Percentiles rank a stretch among this genome's conserved stretches.
These are phyloP conservation scores for Crataegus laevigata DNA, from an alignment of 306 rosid genomes.

Conservation along the genomic window DNA sequence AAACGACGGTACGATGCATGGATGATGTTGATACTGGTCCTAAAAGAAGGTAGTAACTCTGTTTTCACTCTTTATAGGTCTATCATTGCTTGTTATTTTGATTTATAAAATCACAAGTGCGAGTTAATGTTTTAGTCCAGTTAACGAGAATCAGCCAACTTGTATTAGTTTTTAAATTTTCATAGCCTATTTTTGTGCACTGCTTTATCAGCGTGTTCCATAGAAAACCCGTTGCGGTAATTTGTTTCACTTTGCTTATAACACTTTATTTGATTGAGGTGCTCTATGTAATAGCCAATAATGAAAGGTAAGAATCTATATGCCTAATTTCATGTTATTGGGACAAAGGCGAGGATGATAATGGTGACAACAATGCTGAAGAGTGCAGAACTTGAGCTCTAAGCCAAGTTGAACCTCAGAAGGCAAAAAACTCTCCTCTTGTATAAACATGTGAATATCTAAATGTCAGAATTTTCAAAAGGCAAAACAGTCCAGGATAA, in stretches of 20 bases:
- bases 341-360: no score
- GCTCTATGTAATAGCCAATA: no score
- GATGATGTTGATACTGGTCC: conserved; percentile 56
- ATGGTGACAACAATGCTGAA: no score
- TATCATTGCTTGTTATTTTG: background rate
- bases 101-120: background rate
- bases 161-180: background rate
- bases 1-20: conserved; percentile 5
- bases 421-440: no score
- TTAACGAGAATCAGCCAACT: background rate
- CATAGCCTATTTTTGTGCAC: background rate
- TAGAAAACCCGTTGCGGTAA: background rate
- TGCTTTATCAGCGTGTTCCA: background rate
- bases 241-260: background rate
- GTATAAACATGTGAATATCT: no score
- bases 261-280: background rate
- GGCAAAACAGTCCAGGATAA: no score
- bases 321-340: no score
- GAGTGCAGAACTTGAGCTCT: no score
- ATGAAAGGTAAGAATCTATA: no score
- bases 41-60: conserved; percentile 35
- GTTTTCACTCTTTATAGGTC: background rate
- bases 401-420: no score
- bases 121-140: background rate
- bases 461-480: no score